phyloP scores from a whole-genome alignment of 2,329 filamentous ascomycete genomes.

The Rosellinia necatrix region DNA sequence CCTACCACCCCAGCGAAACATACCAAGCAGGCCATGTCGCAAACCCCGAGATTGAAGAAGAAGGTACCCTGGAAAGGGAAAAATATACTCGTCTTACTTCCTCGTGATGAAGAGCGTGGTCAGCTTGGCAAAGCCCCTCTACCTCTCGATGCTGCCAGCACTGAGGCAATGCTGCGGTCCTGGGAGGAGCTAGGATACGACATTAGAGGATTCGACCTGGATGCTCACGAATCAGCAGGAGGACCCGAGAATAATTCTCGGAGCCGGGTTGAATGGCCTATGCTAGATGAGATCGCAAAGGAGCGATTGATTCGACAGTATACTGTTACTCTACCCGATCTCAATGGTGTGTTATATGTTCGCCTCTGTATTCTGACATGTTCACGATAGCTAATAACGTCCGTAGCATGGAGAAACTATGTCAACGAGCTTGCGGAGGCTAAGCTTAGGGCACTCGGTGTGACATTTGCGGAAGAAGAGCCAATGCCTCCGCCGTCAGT shows the following conservation, averaged over 20 bases:
- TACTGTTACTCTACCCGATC: conserved; percentile 70
- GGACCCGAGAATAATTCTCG: conserved; percentile 56
- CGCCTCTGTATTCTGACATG: neutral
- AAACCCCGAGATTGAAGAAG: conserved; percentile 67
- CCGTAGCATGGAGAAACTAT: conserved; percentile 73
- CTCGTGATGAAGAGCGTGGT: conserved; percentile 69
- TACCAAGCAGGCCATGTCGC: conserved; percentile 45
- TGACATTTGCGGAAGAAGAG: conserved; percentile 78
- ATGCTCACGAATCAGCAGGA: conserved; percentile 40
- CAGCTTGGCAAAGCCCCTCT: conserved; percentile 56
- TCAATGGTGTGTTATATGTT: conserved; percentile 64
- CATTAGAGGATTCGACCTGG: conserved; percentile 69
- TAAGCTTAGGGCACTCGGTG: conserved; percentile 88
- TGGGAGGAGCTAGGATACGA: conserved; percentile 75
- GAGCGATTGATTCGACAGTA: conserved; percentile 60
- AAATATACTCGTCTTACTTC: conserved; percentile 72
- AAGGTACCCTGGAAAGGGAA: conserved; percentile 78
- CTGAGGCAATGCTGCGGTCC: conserved; percentile 64
- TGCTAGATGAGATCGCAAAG: conserved; percentile 58
- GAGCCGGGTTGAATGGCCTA: conserved; percentile 72
- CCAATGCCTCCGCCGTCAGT: conserved; percentile 62
- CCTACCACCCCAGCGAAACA: conserved; percentile 39
- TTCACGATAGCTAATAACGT: conserved; percentile 20
- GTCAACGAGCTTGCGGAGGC: conserved; percentile 84
- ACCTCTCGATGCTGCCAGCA: conserved; percentile 60